Evolutionary conservation across 805 yeast species (phyloP).

Genomic region (Ogataea nitratoaversa): DNA sequence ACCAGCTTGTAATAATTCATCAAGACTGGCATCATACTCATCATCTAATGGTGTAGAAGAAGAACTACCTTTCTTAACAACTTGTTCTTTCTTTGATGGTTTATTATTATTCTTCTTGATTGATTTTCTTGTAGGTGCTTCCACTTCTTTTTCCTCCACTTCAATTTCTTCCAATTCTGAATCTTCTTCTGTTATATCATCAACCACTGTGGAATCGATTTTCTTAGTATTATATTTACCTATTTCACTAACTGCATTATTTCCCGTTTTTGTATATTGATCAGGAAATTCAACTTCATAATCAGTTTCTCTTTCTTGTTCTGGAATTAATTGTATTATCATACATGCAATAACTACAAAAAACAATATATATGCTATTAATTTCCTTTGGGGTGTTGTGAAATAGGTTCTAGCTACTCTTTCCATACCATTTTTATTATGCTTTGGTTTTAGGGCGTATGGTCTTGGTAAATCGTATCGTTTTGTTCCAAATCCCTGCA

Average conservation of each 20-base stretch:
- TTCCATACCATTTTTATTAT: constrained; percentile 23
- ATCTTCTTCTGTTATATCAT: too few species aligned
- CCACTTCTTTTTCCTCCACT: not conserved
- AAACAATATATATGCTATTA: constrained; percentile 34
- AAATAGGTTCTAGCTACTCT: constrained; percentile 25
- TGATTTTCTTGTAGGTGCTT: too few species aligned
- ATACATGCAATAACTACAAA: constrained; percentile 31
- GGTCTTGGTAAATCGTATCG: constrained; percentile 41
- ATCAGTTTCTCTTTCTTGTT: constrained; percentile 17
- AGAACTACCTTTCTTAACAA: constrained; percentile 13
- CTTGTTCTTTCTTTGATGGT: not conserved
- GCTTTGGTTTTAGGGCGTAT: constrained; percentile 30
- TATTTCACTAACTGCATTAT: not conserved
- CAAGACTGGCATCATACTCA: constrained; percentile 15
- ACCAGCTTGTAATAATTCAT: constrained; percentile 1
- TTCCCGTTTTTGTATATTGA: not conserved
- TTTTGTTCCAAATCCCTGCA: constrained; percentile 31
- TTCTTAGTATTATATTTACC: too few species aligned
- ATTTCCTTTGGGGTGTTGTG: constrained; percentile 47
- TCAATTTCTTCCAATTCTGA: not conserved
- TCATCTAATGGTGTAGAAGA: constrained; percentile 19
- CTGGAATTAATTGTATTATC: constrained; percentile 27
- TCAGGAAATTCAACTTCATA: constrained; percentile 19
- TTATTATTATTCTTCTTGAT: not conserved
- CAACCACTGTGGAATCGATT: too few species aligned